Evolutionary conservation across 371 early-diverging fungal genomes (phyloP), one percentile per base, ranked within the genome.

Genomic region (Mortierella sp.): DNA sequence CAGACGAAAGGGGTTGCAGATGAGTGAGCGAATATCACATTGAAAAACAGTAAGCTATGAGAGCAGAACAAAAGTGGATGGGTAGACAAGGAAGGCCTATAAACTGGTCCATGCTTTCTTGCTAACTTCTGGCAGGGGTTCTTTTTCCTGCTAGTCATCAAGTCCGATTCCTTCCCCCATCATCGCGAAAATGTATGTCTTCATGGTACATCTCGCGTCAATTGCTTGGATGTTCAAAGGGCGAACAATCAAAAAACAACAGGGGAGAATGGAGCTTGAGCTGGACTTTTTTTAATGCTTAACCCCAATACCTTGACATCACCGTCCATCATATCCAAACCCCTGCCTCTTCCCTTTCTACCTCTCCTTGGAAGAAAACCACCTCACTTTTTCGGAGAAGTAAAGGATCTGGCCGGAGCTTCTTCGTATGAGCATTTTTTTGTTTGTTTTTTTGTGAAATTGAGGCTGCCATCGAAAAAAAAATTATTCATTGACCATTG

Each of bases 101-200:
- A 64, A 37, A 40, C 64, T 64, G 64, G 64, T 3, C 64, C 21
- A 64, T 64, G 64, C 64, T 64, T 64, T 64, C 34, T 37, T 64
- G 26, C 55, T 26, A 55, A 16, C 50, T 53, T 24, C 24, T 53
- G 64, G 37, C 64, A 64, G 37, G 37, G 64, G 34, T 64, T 16
- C 31, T 0, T 28, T 31, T 34, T 64, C 28, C 19, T 34, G 64
- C 34, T 46, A 14, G 64, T 64, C 64, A 37, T 64, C 34, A 61
- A 61, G 61, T 61, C 61, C 61, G 61, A 61, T 61, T 61, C 28
- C 19, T 16, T 19, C 61, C 64, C 64, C n/a, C 64, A 19, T 37
- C 64, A 64, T 55, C 57, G 10, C 26, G 26, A 11, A n/a, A 55
- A 64, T 37, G 64, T 37, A 64, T 46, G 13, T 46, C 37, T 31